These are phyloP conservation scores for Secale cereale DNA, from an alignment of 176 grass and related monocot genomes.

Conservation along the genomic window DNA sequence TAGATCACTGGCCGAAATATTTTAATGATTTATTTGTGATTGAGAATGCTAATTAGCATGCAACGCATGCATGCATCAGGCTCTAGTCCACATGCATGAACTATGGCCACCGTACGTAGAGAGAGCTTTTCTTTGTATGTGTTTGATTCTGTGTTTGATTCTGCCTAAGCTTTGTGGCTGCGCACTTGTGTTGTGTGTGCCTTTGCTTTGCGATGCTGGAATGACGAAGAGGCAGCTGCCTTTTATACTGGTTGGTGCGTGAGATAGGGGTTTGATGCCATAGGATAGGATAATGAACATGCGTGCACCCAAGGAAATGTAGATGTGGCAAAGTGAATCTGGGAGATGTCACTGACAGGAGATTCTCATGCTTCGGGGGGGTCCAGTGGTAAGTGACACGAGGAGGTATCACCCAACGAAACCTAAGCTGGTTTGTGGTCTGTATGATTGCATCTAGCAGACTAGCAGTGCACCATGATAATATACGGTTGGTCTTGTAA, in stretches of 20 bases:
- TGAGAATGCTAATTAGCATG: no score
- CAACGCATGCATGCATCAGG: no score
- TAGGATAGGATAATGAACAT: conserved; percentile 18
- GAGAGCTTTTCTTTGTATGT: no score
- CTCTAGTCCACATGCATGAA: no score
- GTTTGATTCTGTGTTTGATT: background rate
- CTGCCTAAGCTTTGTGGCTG: background rate
- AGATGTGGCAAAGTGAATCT: background rate
- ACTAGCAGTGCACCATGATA: background rate
- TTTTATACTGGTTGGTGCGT: background rate
- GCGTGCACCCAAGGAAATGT: background rate
- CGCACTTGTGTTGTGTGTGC: background rate
- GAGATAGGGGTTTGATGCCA: background rate
- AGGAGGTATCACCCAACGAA: background rate
- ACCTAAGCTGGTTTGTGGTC: background rate
- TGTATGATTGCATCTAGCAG: background rate
- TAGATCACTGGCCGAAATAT: no score
- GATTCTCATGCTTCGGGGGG: background rate
- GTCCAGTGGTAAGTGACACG: no score
- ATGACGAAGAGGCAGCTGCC: background rate
- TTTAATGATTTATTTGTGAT: no score
- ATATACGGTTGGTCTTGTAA: background rate
- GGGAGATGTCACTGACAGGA: background rate
- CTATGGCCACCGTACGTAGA: no score
- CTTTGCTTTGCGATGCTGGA: conserved; percentile 13